Evolutionary conservation across 2,329 filamentous ascomycete species (phyloP).

Genomic region (Paraconiothyrium sp.): DNA sequence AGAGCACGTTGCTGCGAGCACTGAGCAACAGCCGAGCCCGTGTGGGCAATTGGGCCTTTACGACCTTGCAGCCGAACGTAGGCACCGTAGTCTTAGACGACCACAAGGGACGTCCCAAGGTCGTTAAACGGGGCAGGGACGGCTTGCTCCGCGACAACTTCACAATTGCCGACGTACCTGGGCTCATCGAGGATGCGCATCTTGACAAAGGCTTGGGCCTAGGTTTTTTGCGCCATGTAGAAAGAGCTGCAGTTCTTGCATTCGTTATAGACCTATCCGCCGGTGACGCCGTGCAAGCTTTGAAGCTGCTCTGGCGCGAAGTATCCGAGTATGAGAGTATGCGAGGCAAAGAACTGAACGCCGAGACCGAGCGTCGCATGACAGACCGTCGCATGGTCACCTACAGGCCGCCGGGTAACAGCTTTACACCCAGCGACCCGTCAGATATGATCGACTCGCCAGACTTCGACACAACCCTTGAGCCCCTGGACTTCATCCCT

Average conservation of each 20-base stretch:
- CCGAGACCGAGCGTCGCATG: slow-evolving; percentile 68
- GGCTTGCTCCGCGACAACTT: slow-evolving; percentile 76
- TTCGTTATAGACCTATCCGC: slow-evolving; percentile 90
- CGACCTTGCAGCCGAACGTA: slow-evolving; percentile 92
- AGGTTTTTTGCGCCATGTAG: slow-evolving; percentile 91
- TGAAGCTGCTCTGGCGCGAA: slow-evolving; percentile 88
- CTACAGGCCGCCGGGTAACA: slow-evolving; percentile 51
- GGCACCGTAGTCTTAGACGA: slow-evolving; percentile 94
- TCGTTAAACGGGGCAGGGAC: slow-evolving; percentile 58
- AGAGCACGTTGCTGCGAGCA: slow-evolving; percentile 88
- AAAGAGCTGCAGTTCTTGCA: slow-evolving; percentile 89
- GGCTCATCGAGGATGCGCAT: slow-evolving; percentile 90
- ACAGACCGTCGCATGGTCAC: slow-evolving; percentile 69
- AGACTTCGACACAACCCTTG: slow-evolving; percentile 33
- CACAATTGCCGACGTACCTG: slow-evolving; percentile 95
- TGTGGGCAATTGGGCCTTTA: slow-evolving; percentile 96
- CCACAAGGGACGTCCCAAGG: slow-evolving; percentile 76
- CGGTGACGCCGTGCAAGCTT: slow-evolving; percentile 79
- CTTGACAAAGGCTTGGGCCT: slow-evolving; percentile 90
- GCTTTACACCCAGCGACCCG: slow-evolving; percentile 23
- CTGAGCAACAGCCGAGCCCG: slow-evolving; percentile 88
- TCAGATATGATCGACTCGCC: slow-evolving; percentile 33
- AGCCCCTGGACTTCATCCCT: slow-evolving; percentile 57
- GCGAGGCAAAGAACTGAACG: slow-evolving; percentile 75
- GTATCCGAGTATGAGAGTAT: slow-evolving; percentile 87